A percentile compares a stretch with the other conserved stretches of the same genome.
Evolutionary conservation across 2,329 filamentous ascomycete species (phyloP).

Genomic region (Ascochyta fabae): DNA sequence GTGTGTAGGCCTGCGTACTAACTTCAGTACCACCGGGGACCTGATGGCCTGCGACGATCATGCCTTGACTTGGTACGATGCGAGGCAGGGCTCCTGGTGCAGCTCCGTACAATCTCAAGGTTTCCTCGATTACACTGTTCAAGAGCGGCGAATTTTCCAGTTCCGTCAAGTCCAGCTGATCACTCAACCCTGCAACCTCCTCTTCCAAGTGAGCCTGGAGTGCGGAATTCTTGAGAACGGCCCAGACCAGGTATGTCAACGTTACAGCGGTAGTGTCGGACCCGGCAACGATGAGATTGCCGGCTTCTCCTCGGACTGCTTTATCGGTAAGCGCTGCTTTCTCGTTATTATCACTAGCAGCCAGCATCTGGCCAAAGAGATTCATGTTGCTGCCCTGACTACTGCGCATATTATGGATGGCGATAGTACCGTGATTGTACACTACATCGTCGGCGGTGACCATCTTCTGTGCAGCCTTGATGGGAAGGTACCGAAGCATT

Average conservation of each 20-base stretch:
- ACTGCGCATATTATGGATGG: conserved; percentile 27
- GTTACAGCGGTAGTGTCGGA: conserved; percentile 46
- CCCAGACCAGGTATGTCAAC: conserved; percentile 45
- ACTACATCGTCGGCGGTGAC: conserved; percentile 22
- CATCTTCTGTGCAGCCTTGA: conserved; percentile 11
- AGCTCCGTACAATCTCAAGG: conserved; percentile 47
- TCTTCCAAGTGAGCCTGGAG: conserved; percentile 31
- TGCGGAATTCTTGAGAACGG: conserved; percentile 32
- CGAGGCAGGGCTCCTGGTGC: conserved; percentile 47
- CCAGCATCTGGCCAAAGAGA: conserved; percentile 24
- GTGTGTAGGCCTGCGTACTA: conserved; percentile 48
- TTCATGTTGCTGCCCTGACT: conserved; percentile 20
- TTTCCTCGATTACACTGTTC: conserved; percentile 49
- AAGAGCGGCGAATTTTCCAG: conserved; percentile 40
- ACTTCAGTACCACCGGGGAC: conserved; percentile 47
- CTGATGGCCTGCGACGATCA: conserved; percentile 43
- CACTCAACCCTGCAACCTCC: conserved; percentile 27
- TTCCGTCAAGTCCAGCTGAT: conserved; percentile 29
- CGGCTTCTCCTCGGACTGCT: conserved; percentile 39
- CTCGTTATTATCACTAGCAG: conserved; percentile 28
- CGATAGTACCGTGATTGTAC: conserved; percentile 17
- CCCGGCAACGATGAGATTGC: conserved; percentile 42
- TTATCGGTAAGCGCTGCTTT: conserved; percentile 32
- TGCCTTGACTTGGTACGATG: conserved; percentile 43
- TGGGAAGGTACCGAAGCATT: conserved; percentile 22